Conservation (phyloP, 2,329 filamentous ascomycete genomes). For the Penicillium sp. region DNA sequence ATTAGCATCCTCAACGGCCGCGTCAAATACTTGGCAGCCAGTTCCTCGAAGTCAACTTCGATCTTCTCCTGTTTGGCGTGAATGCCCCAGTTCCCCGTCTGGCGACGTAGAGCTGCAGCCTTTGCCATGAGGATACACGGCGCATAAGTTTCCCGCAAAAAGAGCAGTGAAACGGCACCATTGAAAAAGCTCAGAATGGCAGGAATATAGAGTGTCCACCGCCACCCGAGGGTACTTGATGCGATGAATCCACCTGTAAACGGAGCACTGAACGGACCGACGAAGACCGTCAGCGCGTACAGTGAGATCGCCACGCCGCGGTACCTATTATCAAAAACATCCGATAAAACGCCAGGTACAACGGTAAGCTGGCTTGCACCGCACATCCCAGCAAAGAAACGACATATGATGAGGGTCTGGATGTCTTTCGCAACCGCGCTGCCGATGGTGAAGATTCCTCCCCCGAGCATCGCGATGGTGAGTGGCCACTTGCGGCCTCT, state of each 20-base stretch:
- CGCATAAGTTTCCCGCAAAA: slow-evolving; percentile 55
- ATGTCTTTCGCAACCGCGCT: slow-evolving; percentile 42
- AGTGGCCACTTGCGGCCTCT: slow-evolving; percentile 56
- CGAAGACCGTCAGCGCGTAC: slow-evolving; percentile 49
- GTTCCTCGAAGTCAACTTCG: slow-evolving; percentile 46
- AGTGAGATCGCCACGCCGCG: slow-evolving; percentile 44
- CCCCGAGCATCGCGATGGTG: slow-evolving; percentile 40
- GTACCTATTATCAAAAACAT: slow-evolving; percentile 48
- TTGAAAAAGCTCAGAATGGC: slow-evolving; percentile 51
- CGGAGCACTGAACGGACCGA: slow-evolving; percentile 47
- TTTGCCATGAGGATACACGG: slow-evolving; percentile 54
- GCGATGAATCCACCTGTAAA: slow-evolving; percentile 53
- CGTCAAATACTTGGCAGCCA: slow-evolving; percentile 48
- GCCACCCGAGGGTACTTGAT: slow-evolving; percentile 47
- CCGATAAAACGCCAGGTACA: slow-evolving; percentile 43
- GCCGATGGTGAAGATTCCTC: slow-evolving; percentile 46
- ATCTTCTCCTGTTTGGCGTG: slow-evolving; percentile 53
- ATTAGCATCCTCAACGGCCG: slow-evolving; percentile 37
- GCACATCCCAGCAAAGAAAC: slow-evolving; percentile 49
- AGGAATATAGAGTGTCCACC: slow-evolving; percentile 51
- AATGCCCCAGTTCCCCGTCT: slow-evolving; percentile 56
- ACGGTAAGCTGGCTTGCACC: slow-evolving; percentile 45
- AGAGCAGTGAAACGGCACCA: slow-evolving; percentile 35
- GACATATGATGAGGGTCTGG: slow-evolving; percentile 40
- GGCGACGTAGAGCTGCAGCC: slow-evolving; percentile 49